Evolutionary conservation across 148 eudicot genomes (phyloP).

Genomic region (Agrostemma githago): DNA sequence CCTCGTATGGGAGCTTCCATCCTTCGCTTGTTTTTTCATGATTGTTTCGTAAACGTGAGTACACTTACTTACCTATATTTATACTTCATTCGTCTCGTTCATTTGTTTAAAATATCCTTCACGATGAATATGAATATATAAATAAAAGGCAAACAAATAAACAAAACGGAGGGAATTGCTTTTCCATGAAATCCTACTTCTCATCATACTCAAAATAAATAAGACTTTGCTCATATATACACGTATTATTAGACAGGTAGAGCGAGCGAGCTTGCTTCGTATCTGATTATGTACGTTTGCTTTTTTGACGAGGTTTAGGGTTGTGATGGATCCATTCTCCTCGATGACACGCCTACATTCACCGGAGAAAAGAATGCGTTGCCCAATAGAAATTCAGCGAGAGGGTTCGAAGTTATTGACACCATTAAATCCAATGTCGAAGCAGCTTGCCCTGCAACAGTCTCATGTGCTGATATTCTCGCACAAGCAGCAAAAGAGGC

Average conservation of each 20-base stretch:
- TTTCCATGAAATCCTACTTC: no score
- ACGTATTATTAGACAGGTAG: no score
- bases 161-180: no score
- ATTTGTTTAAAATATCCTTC: no score
- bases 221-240: no score
- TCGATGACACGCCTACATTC: constrained; percentile 25
- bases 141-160: no score
- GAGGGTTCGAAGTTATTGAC: constrained; percentile 26
- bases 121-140: no score
- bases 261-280: no score
- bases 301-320: constrained; percentile 10
- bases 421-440: constrained; percentile 18
- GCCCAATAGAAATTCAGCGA: constrained; percentile 15
- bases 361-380: constrained; percentile 25
- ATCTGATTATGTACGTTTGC: no score
- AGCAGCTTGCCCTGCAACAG: constrained; percentile 15
- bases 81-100: no score
- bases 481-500: constrained; percentile 27
- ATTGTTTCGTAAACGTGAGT: constrained; percentile 36
- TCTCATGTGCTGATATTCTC: constrained; percentile 30
- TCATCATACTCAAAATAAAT: no score
- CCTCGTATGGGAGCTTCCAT: constrained; percentile 36
- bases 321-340: constrained; percentile 26
- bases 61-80: background rate
- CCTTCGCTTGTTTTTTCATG: constrained; percentile 36